Percentiles rank a stretch among this genome's conserved stretches.
phyloP scores from a whole-genome alignment of 177 flowering plant genomes.

The Vitis hybrid region DNA sequence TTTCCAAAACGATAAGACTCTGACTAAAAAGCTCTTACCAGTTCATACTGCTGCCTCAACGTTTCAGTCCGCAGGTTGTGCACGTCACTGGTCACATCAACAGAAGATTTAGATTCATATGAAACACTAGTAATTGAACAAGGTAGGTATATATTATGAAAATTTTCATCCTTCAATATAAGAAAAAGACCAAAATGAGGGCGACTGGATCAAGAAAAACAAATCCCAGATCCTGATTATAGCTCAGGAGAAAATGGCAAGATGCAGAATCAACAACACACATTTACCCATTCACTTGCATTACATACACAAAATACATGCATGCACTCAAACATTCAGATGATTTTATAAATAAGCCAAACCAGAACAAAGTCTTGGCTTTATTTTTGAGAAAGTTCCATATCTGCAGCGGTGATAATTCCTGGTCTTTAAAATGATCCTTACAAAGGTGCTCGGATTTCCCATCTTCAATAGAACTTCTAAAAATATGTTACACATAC shows the following conservation, averaged over 20 bases:
- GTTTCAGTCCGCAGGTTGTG: slow-evolving; percentile 81
- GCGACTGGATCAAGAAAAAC: neutral
- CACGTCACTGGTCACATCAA: slow-evolving; percentile 52
- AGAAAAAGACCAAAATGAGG: neutral
- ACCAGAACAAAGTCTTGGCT: neutral
- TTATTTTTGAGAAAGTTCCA: neutral
- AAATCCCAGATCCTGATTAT: neutral
- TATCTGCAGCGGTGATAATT: neutral
- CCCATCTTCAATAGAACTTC: neutral
- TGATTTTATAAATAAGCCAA: neutral
- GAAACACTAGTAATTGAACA: neutral
- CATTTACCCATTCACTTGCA: neutral
- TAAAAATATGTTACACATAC: slow-evolving; percentile 25
- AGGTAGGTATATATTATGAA: neutral
- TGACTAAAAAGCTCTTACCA: slow-evolving; percentile 50
- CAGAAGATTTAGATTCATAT: slow-evolving; percentile 10
- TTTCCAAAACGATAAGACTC: slow-evolving; percentile 1
- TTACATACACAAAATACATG: neutral
- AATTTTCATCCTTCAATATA: neutral
- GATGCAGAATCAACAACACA: neutral
- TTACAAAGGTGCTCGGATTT: neutral
- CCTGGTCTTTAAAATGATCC: neutral
- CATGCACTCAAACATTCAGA: too few species aligned
- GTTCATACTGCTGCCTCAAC: slow-evolving; percentile 82
- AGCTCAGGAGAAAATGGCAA: neutral